Conservation (phyloP, 2,329 filamentous ascomycete genomes). For the Pseudocercospora cruenta region DNA sequence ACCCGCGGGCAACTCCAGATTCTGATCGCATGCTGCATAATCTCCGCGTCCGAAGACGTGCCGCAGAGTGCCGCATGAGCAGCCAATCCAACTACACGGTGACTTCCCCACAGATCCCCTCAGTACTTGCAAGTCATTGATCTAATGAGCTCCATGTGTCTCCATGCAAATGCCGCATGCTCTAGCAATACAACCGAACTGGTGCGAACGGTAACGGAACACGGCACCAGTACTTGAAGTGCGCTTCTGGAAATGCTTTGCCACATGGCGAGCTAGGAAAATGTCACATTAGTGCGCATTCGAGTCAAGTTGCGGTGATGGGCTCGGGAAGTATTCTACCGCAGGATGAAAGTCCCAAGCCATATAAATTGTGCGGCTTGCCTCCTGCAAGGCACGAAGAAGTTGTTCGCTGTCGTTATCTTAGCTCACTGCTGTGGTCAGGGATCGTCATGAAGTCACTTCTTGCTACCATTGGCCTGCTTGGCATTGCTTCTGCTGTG, state of each 20-base stretch:
- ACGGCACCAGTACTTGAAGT: neutral
- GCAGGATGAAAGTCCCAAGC: slow-evolving; percentile 4
- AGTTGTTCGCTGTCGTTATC: neutral
- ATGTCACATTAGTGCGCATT: neutral
- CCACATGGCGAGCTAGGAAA: neutral
- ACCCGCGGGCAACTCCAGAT: slow-evolving; percentile 4
- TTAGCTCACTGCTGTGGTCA: neutral
- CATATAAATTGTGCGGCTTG: slow-evolving; percentile 13
- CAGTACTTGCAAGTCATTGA: slow-evolving; percentile 1
- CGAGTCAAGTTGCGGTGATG: neutral
- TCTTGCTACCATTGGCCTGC: slow-evolving; percentile 11
- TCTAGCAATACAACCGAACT: neutral
- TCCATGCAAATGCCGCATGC: neutral
- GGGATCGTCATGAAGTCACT: slow-evolving; percentile 17
- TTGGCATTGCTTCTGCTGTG: slow-evolving; percentile 17
- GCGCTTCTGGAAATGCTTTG: slow-evolving; percentile 2
- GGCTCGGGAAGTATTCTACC: slow-evolving; percentile 11
- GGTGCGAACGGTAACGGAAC: neutral
- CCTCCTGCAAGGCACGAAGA: neutral
- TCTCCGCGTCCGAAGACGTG: neutral
- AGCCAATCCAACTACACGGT: slow-evolving; percentile 3
- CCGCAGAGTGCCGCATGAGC: neutral
- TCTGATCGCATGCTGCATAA: neutral
- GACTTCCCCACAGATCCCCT: slow-evolving; percentile 11
- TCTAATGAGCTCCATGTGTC: neutral